These are phyloP conservation scores for Pachysandra terminalis DNA, from an alignment of 164 flowering plant species.

Conservation along the genomic window DNA sequence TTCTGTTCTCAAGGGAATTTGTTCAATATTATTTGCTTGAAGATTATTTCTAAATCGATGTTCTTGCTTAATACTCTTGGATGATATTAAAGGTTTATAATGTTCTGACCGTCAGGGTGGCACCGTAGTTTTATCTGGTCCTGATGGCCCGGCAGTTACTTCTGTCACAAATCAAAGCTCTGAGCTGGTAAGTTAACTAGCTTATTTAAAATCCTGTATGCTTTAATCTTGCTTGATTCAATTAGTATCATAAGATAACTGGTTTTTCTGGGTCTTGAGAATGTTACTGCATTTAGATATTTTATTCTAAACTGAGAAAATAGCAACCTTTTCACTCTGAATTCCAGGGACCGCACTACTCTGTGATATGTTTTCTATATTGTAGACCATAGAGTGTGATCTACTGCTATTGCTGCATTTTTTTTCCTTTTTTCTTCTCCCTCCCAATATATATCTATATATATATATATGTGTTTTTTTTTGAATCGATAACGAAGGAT, in stretches of 20 bases:
- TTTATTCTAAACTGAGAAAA: too few relatives aligned
- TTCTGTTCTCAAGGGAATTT: neutral
- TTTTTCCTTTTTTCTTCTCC: too few relatives aligned
- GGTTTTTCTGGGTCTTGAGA: too few relatives aligned
- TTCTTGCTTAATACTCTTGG: neutral
- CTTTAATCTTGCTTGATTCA: neutral
- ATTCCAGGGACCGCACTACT: too few relatives aligned
- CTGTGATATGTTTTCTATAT: too few relatives aligned
- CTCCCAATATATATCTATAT: too few relatives aligned
- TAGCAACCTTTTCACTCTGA: too few relatives aligned
- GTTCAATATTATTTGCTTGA: neutral
- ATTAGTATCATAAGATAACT: neutral
- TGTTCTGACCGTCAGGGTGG: conserved; percentile 66
- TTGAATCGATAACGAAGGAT: too few relatives aligned
- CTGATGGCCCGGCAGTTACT: conserved; percentile 91
- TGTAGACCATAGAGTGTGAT: too few relatives aligned
- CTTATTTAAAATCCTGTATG: neutral
- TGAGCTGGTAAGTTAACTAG: conserved; percentile 62
- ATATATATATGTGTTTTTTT: too few relatives aligned
- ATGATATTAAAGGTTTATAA: conserved; percentile 1
- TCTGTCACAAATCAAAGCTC: conserved; percentile 83
- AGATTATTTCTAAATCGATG: neutral
- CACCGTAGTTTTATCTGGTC: conserved; percentile 91
- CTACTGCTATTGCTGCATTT: too few relatives aligned
- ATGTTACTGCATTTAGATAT: too few relatives aligned